Conservation (phyloP, 805 yeast species). For the Pichia exigua region DNA sequence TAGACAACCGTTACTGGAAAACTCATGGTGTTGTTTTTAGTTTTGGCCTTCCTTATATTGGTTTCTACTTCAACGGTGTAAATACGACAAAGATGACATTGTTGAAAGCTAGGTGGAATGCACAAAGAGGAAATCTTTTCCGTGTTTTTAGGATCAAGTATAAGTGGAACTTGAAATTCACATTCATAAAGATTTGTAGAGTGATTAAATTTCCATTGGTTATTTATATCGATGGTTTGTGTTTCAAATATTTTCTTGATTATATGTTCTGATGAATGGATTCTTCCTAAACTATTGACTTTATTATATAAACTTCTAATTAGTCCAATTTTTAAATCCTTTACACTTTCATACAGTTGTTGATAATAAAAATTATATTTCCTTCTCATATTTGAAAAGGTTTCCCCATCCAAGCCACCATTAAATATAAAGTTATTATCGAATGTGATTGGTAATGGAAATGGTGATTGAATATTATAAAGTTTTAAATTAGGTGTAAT, state of each 20-base stretch:
- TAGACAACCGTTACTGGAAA: slow-evolving; percentile 9
- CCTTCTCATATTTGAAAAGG: slow-evolving; percentile 1
- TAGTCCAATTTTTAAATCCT: slow-evolving; percentile 11
- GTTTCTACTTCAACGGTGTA: slow-evolving; percentile 12
- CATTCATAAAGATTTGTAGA: slow-evolving; percentile 1
- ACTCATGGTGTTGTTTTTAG: background rate
- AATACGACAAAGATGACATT: slow-evolving; percentile 12
- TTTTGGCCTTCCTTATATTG: slow-evolving; percentile 7
- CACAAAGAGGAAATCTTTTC: slow-evolving; percentile 6
- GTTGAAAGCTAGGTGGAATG: slow-evolving; percentile 13
- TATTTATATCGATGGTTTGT: slow-evolving; percentile 2
- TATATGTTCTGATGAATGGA: background rate
- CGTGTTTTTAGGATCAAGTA: background rate
- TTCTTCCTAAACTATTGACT: slow-evolving; percentile 4
- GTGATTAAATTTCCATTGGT: slow-evolving; percentile 10
- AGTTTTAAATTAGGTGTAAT: slow-evolving; percentile 13
- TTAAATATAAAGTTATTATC: slow-evolving; percentile 12
- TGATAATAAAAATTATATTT: slow-evolving; percentile 10
- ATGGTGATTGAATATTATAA: slow-evolving; percentile 14
- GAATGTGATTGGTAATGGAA: slow-evolving; percentile 17
- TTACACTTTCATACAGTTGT: slow-evolving; percentile 6
- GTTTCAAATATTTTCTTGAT: slow-evolving; percentile 11
- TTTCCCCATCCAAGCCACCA: slow-evolving; percentile 2
- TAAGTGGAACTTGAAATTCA: slow-evolving; percentile 7
- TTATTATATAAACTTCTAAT: slow-evolving; percentile 9